These are phyloP conservation scores for Neonectria faginata DNA, from an alignment of 2,329 filamentous ascomycete species.

Conservation along the genomic window DNA sequence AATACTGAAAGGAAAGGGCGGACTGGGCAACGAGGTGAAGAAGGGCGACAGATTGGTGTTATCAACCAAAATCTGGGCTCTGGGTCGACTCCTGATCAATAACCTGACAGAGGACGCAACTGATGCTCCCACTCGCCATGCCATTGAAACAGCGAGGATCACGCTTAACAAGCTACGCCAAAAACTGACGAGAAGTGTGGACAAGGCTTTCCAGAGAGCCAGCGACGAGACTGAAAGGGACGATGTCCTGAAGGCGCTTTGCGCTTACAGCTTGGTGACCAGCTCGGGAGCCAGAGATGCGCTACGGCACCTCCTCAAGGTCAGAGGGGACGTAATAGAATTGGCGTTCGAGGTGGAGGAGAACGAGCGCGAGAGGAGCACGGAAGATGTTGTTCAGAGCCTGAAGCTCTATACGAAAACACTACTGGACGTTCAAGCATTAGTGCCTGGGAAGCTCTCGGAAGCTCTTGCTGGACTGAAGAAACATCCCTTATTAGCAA, in stretches of 20 bases:
- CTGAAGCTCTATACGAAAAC: constrained; percentile 82
- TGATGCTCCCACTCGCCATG: constrained; percentile 50
- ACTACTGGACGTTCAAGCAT: constrained; percentile 78
- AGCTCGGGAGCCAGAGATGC: constrained; percentile 85
- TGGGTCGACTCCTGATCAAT: constrained; percentile 81
- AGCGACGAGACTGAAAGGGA: constrained; percentile 62
- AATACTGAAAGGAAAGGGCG: constrained; percentile 58
- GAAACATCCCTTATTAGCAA: constrained; percentile 76
- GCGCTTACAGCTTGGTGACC: constrained; percentile 84
- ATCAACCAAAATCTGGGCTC: constrained; percentile 78
- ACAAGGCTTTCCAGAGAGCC: constrained; percentile 74
- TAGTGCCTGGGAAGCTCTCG: constrained; percentile 79
- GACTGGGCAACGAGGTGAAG: constrained; percentile 46
- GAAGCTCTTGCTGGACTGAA: constrained; percentile 78
- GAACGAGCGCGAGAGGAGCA: constrained; percentile 53
- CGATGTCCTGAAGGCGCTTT: constrained; percentile 78
- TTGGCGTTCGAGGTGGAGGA: constrained; percentile 67
- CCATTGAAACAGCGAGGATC: constrained; percentile 71
- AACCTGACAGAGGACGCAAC: constrained; percentile 68
- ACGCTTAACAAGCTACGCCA: constrained; percentile 71
- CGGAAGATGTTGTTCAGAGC: constrained; percentile 69
- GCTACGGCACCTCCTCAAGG: constrained; percentile 79
- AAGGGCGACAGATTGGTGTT: constrained; percentile 65
- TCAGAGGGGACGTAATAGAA: constrained; percentile 76
- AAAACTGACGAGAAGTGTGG: constrained; percentile 74